phyloP scores from a whole-genome alignment of 2,329 filamentous ascomycete species.

The Cyphellophora europaea region DNA sequence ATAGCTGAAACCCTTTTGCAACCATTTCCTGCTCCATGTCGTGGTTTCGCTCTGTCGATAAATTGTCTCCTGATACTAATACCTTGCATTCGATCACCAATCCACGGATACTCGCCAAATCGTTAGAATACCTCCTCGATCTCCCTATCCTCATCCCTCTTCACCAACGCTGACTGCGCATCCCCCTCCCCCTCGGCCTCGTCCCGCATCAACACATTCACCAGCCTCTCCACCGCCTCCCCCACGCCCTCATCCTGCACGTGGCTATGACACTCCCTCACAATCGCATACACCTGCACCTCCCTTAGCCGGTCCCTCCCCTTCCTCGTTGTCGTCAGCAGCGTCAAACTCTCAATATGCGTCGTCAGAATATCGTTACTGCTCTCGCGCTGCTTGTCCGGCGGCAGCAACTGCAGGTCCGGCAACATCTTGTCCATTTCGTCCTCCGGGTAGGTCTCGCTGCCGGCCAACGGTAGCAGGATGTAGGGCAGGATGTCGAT shows the following conservation, averaged over 20 bases:
- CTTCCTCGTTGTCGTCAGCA: constrained; percentile 69
- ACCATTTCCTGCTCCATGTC: too few species aligned
- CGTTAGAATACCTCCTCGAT: constrained; percentile 39
- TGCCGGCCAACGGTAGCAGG: constrained; percentile 76
- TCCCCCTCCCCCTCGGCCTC: constrained; percentile 50
- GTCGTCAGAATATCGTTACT: constrained; percentile 71
- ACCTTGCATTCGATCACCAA: too few species aligned
- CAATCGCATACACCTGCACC: constrained; percentile 78
- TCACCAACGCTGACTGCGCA: too few species aligned
- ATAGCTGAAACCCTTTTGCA: too few species aligned
- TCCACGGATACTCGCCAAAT: too few species aligned
- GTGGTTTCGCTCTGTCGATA: too few species aligned
- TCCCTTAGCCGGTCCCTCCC: constrained; percentile 66
- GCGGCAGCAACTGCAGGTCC: constrained; percentile 79
- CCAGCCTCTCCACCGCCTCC: constrained; percentile 79
- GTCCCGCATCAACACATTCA: constrained; percentile 79
- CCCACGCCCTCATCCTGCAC: constrained; percentile 70
- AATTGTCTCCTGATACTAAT: too few species aligned
- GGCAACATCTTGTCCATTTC: constrained; percentile 80
- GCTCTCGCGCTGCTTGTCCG: constrained; percentile 77
- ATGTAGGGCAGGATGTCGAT: constrained; percentile 76
- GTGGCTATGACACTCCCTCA: constrained; percentile 74
- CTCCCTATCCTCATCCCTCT: constrained; percentile 36
- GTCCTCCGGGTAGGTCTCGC: constrained; percentile 79
- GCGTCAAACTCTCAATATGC: constrained; percentile 77